A percentile compares a stretch with the other conserved stretches of the same genome.
phyloP scores from a whole-genome alignment of 2,329 filamentous ascomycete species.

The Aulographum hederae region DNA sequence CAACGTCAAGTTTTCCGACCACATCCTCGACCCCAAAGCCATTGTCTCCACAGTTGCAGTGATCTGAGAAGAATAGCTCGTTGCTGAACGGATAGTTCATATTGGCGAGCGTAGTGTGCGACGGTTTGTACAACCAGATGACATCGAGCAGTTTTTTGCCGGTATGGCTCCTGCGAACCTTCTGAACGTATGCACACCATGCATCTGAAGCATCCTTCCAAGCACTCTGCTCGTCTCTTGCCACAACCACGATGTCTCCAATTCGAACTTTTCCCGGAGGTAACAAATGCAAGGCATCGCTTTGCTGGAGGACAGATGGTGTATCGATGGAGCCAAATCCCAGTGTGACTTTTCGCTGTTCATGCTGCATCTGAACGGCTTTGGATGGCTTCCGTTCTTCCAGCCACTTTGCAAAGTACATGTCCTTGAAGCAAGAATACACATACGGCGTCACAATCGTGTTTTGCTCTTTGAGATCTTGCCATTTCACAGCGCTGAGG shows the following conservation, averaged over 20 bases:
- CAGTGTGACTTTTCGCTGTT: background rate
- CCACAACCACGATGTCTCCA: constrained; percentile 32
- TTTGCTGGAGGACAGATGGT: background rate
- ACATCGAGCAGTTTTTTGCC: constrained; percentile 36
- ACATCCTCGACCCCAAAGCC: constrained; percentile 38
- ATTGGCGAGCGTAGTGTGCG: constrained; percentile 49
- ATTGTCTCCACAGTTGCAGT: constrained; percentile 48
- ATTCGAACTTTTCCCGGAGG: constrained; percentile 16
- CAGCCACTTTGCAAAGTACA: constrained; percentile 40
- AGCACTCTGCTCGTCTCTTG: constrained; percentile 27
- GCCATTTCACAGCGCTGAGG: constrained; percentile 12
- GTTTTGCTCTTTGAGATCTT: constrained; percentile 7
- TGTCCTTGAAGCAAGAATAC: constrained; percentile 41
- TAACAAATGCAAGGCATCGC: background rate
- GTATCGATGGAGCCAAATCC: constrained; percentile 2
- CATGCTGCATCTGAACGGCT: background rate
- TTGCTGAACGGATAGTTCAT: constrained; percentile 52
- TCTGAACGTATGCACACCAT: constrained; percentile 53
- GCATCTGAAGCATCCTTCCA: constrained; percentile 39
- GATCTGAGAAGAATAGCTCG: constrained; percentile 59
- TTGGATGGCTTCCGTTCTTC: constrained; percentile 10
- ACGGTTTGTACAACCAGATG: constrained; percentile 55
- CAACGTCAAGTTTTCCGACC: constrained; percentile 36
- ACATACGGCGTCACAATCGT: constrained; percentile 59
- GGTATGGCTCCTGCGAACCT: constrained; percentile 20